Evolutionary conservation across 2,329 filamentous ascomycete species (phyloP).

Genomic region (Zymoseptoria pseudotritici): DNA sequence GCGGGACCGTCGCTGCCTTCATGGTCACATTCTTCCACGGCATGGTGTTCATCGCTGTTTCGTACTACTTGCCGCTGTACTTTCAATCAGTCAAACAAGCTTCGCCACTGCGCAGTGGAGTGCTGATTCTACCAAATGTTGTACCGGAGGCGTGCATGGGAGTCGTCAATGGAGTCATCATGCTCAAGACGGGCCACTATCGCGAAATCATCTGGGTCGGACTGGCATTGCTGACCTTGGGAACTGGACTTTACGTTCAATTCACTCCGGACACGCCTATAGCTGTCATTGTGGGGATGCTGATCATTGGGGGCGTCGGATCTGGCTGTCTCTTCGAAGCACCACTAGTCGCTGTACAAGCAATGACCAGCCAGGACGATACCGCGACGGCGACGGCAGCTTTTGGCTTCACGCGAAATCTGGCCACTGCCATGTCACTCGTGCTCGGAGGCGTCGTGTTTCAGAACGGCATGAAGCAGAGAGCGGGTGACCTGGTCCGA

Average conservation of each 20-base stretch:
- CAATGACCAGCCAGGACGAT: conserved; percentile 39
- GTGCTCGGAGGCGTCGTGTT: conserved; percentile 47
- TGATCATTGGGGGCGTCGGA: conserved; percentile 46
- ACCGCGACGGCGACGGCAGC: conserved; percentile 47
- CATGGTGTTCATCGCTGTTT: conserved; percentile 53
- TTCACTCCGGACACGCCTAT: conserved; percentile 30
- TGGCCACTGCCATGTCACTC: conserved; percentile 41
- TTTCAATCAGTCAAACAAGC: conserved; percentile 61
- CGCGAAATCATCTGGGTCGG: conserved; percentile 42
- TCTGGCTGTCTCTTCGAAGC: conserved; percentile 47
- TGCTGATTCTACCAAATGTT: conserved; percentile 56
- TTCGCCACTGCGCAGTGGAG: conserved; percentile 52
- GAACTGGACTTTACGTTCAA: conserved; percentile 42
- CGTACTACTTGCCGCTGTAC: conserved; percentile 68
- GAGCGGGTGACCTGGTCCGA: conserved; percentile 5
- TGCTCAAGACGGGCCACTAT: conserved; percentile 45
- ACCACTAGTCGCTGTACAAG: conserved; percentile 51
- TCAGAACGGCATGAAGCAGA: conserved; percentile 36
- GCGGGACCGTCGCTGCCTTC: conserved; percentile 53
- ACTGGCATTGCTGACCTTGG: conserved; percentile 36
- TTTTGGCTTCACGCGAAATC: conserved; percentile 40
- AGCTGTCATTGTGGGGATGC: conserved; percentile 39
- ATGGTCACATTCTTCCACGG: conserved; percentile 42
- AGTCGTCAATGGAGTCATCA: conserved; percentile 42
- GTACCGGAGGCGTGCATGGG: conserved; percentile 38